These are phyloP conservation scores for Arthrobotrys iridis DNA, from an alignment of 2,329 filamentous ascomycete genomes.

Conservation along the genomic window DNA sequence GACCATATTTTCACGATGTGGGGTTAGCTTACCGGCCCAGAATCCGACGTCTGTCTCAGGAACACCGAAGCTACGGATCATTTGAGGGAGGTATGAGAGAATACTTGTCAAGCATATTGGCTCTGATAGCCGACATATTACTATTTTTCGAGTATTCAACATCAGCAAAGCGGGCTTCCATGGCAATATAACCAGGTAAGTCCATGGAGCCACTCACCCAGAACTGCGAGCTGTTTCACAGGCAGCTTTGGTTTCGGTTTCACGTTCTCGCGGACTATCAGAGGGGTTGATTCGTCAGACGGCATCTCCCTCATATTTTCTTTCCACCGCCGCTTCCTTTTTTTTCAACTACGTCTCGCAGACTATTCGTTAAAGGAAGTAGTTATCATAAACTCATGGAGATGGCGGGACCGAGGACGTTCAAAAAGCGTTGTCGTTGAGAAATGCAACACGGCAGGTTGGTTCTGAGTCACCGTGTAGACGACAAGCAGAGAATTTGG, in stretches of 20 bases:
- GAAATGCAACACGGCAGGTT: constrained; percentile 22
- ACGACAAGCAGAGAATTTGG: neutral
- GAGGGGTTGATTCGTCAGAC: constrained; percentile 32
- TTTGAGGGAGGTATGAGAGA: constrained; percentile 69
- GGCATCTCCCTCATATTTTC: constrained; percentile 26
- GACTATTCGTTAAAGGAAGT: neutral
- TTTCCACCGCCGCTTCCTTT: neutral
- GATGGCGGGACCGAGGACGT: too few species aligned
- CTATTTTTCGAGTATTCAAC: constrained; percentile 63
- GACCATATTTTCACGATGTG: neutral
- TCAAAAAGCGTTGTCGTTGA: constrained; percentile 14
- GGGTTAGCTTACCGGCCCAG: constrained; percentile 72
- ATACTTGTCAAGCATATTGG: constrained; percentile 77
- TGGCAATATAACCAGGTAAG: neutral
- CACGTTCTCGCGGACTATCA: constrained; percentile 29
- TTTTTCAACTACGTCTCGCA: neutral
- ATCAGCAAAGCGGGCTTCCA: constrained; percentile 11
- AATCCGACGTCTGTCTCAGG: constrained; percentile 76
- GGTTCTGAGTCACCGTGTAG: constrained; percentile 12
- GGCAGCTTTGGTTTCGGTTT: constrained; percentile 71
- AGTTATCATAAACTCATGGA: constrained; percentile 15
- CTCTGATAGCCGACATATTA: constrained; percentile 81
- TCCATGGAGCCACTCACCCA: constrained; percentile 71
- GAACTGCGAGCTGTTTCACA: constrained; percentile 77
- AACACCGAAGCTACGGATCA: constrained; percentile 82